phyloP scores from a whole-genome alignment of 2,329 filamentous ascomycete genomes.

The Aspergillus tubingensis region DNA sequence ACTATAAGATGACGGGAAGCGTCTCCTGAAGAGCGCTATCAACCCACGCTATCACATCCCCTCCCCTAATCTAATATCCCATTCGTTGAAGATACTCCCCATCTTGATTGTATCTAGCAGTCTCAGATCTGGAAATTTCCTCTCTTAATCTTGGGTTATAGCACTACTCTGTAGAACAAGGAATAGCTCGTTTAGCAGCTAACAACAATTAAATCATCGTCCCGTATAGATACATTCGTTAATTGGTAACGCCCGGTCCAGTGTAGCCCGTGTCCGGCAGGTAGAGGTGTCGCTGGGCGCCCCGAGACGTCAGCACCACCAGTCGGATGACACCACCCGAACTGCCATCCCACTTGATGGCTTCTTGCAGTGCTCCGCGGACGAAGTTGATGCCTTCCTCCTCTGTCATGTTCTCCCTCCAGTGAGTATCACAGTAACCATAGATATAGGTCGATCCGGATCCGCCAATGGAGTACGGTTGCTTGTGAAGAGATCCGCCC shows the following conservation, averaged over 20 bases:
- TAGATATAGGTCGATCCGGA: slow-evolving; percentile 99
- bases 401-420: slow-evolving; percentile 93
- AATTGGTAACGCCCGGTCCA: slow-evolving; percentile 61
- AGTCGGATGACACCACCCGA: slow-evolving; percentile 97
- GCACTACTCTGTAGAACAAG: neutral
- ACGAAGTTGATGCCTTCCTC: slow-evolving; percentile 88
- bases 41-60: neutral
- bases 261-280: slow-evolving; percentile 88
- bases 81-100: neutral
- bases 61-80: neutral
- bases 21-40: neutral
- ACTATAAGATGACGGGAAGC: neutral
- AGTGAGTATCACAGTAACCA: slow-evolving; percentile 96
- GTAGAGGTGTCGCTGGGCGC: slow-evolving; percentile 91
- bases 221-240: slow-evolving; percentile 21
- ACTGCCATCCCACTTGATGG: slow-evolving; percentile 99
- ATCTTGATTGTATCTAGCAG: neutral
- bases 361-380: slow-evolving; percentile 85
- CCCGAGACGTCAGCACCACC: slow-evolving; percentile 89
- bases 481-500: slow-evolving; percentile 96
- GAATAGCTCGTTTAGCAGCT: slow-evolving; percentile 7
- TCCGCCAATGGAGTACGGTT: slow-evolving; percentile 90
- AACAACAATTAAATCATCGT: slow-evolving; percentile 18
- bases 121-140: neutral
- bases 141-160: too few relatives aligned